Percentiles rank a stretch among this genome's conserved stretches.
These are phyloP conservation scores for Macrolepiota fuliginosa DNA, from an alignment of 768 basidiomycete species.

Conservation along the genomic window DNA sequence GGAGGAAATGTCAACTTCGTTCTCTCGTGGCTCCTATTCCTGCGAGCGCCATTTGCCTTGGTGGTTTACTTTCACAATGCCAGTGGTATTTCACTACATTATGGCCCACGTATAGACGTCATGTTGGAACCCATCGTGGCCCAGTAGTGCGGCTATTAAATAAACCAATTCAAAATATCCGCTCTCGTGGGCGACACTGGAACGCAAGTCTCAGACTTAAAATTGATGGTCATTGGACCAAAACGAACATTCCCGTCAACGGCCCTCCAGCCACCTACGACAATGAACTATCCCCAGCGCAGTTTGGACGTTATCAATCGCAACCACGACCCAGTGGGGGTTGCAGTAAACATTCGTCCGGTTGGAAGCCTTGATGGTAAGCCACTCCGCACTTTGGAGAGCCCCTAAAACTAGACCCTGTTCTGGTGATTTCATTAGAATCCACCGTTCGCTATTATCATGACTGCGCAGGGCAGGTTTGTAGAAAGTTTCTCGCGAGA, in stretches of 20 bases:
- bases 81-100: neutral
- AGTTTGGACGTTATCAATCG: neutral
- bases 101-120: too few relatives aligned
- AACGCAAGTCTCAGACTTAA: neutral
- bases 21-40: neutral
- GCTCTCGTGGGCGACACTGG: neutral
- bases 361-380: neutral
- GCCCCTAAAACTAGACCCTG: neutral
- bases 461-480: neutral
- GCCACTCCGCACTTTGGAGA: neutral
- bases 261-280: neutral
- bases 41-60: neutral
- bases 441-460: neutral
- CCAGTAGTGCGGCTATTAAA: neutral
- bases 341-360: neutral
- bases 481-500: neutral
- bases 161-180: neutral
- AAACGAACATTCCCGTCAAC: neutral
- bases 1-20: neutral
- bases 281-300: neutral
- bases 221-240: neutral
- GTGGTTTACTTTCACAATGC: neutral
- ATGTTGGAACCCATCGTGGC: neutral
- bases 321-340: neutral
- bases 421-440: neutral